Base-by-base conservation (phyloP, 257 asterid genomes). In the Striga asiatica region DNA sequence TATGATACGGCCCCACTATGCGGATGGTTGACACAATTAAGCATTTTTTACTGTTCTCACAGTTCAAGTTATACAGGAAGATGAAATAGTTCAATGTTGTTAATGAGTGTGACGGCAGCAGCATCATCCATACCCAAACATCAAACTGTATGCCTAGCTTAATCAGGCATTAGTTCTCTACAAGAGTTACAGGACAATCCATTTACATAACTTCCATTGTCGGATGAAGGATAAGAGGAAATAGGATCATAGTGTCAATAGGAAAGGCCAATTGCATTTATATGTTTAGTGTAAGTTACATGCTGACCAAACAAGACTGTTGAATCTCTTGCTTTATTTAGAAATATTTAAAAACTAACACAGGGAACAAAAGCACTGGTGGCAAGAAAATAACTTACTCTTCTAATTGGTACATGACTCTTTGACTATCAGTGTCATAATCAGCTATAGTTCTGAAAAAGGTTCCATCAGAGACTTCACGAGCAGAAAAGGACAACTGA, bases 391-490 rank as follows among this genome's bases (percentile, higher is more conserved):
- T 19, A 23, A 72, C 92, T 78, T 78, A 92, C 98, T 76, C 69
- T 61, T 87, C 65, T 60, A 92, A 63, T 48, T 73, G 92, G 76
- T 76, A 68, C 66, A 84, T 46, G 54, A 82, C 74, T 65, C 95
- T 81, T 62, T 77, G 69, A 68, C 80, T 88, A 65, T 92, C 97
- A 74, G 94, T 76, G 69, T 92, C 98, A 70, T 82, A 84, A 66
- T 84, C 88, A 60, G 81, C 71, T 43, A 92, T 88, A 45, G 93
- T 61, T 80, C 64, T 77, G 79, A 92, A 88, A 62, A 92, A 74
- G 32, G 95, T 88, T 48, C 98, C 98, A 16, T 92, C 98, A 14
- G 98, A 65, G 49, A 92, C 76, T 92, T 92, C 94, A 71, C 95
- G 95, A 42, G 97, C 98, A 65, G 97, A 82, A 73, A 92, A 92